phyloP scores from a whole-genome alignment of 192 early-diverging fungal genomes.

The Gigaspora rosea region DNA sequence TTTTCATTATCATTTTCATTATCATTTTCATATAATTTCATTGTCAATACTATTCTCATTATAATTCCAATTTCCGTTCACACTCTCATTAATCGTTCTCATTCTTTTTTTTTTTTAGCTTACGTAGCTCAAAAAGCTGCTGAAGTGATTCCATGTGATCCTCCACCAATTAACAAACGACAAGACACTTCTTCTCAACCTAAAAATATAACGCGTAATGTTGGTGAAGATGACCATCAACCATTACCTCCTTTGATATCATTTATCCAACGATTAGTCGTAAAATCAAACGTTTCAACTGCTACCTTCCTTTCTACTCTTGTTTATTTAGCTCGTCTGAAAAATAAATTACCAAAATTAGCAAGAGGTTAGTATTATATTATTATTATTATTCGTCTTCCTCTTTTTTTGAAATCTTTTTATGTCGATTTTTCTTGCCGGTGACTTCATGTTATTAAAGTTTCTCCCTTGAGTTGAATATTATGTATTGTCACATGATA shows the following conservation, averaged over 20 bases:
- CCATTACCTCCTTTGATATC: slow-evolving; percentile 59
- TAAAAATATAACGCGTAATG: no score
- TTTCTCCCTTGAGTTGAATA: no score
- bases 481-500: no score
- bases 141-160: not conserved
- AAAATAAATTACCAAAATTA: slow-evolving; percentile 61
- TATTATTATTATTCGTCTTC: not conserved
- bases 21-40: no score
- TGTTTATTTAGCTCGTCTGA: slow-evolving; percentile 70
- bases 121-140: not conserved
- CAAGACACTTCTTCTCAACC: no score
- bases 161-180: not conserved
- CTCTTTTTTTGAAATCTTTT: not conserved
- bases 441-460: no score
- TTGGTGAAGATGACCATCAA: not conserved
- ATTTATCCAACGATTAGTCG: slow-evolving; percentile 67
- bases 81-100: no score
- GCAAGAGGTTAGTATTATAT: slow-evolving; percentile 63
- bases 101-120: not conserved
- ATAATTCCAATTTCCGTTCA: no score
- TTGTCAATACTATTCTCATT: no score
- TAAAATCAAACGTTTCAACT: slow-evolving; percentile 66
- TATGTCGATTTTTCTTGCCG: not conserved
- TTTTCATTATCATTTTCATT: no score
- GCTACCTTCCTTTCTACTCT: slow-evolving; percentile 71